Conservation (phyloP, 2,329 filamentous ascomycete genomes). For the Elsinoe necatrix region DNA sequence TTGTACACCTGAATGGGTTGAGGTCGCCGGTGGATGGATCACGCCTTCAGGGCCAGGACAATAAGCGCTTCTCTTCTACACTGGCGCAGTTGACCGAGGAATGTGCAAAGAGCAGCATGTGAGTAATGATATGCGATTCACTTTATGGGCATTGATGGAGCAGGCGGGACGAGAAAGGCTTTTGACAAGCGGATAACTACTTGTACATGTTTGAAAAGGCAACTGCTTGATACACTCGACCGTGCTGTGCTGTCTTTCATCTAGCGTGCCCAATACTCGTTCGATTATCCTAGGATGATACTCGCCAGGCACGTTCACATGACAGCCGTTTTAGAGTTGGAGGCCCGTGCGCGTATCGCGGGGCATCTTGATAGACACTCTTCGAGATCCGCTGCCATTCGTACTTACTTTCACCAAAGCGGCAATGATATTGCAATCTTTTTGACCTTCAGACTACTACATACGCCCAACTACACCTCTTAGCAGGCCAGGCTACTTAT, state of each 20-base stretch:
- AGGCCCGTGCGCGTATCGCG: constrained; percentile 7
- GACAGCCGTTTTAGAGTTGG: background rate
- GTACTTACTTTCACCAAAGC: background rate
- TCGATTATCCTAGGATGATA: too few relatives aligned
- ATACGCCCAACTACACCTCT: background rate
- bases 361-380: constrained; percentile 7
- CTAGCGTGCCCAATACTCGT: too few relatives aligned
- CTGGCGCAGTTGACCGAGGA: background rate
- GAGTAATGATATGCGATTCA: background rate
- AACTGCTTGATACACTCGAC: background rate
- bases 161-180: background rate
- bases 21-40: constrained; percentile 85
- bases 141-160: background rate
- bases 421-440: background rate
- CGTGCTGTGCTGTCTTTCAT: background rate
- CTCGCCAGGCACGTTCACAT: constrained; percentile 13
- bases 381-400: background rate
- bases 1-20: constrained; percentile 92
- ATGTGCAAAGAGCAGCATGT: constrained; percentile 1
- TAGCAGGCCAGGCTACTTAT: background rate
- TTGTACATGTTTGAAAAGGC: constrained; percentile 7
- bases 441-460: background rate
- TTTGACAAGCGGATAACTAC: constrained; percentile 12
- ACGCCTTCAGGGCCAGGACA: constrained; percentile 22
- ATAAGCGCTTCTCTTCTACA: background rate